Evolutionary conservation across 768 basidiomycete species (phyloP).

Genomic region (Asterophora parasitica): DNA sequence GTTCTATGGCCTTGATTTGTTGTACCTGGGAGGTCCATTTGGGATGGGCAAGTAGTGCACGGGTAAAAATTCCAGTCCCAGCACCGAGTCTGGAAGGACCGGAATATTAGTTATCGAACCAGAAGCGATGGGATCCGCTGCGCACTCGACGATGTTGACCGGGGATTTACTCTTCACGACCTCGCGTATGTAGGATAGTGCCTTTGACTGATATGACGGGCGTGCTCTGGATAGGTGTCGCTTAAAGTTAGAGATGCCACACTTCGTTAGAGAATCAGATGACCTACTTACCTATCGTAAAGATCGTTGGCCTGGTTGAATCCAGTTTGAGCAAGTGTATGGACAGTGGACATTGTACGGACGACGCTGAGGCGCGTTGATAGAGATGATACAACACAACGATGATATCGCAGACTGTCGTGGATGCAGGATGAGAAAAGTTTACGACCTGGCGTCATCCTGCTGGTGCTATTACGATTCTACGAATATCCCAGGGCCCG

Average conservation of each 20-base stretch:
- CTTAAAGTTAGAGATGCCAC: constrained; percentile 3
- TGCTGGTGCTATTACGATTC: no score
- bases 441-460: no score
- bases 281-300: constrained; percentile 58
- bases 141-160: constrained; percentile 70
- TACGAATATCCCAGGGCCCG: no score
- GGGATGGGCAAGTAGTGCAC: constrained; percentile 66
- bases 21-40: constrained; percentile 48
- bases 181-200: constrained; percentile 56
- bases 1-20: constrained; percentile 70
- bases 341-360: constrained; percentile 38
- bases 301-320: constrained; percentile 79
- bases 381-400: no score
- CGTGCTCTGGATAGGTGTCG: constrained; percentile 47
- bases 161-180: constrained; percentile 33
- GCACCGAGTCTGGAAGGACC: constrained; percentile 59
- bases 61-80: constrained; percentile 88
- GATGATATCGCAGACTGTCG: no score
- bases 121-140: constrained; percentile 4
- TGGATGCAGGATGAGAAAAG: no score
- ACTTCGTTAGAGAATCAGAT: neutral
- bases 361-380: no score
- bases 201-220: constrained; percentile 72
- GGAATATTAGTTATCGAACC: neutral
- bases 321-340: constrained; percentile 63